Evolutionary conservation across 306 rosid species (phyloP).

Genomic region (Gleditsia sinensis): DNA sequence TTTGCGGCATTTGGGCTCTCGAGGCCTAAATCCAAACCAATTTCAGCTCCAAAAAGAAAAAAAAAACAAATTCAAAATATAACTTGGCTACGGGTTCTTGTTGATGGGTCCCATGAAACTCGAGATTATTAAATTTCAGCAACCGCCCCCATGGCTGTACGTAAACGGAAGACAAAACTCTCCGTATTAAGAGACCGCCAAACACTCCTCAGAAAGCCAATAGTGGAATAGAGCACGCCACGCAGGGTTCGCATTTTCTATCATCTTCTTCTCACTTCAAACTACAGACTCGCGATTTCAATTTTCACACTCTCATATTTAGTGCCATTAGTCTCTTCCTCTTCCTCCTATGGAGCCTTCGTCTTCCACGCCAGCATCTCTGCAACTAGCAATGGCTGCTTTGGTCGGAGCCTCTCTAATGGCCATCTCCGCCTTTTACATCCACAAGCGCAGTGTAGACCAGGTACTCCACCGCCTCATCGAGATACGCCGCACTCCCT

Average conservation of each 20-base stretch:
- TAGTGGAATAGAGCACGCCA: not conserved
- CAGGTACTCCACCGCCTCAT: slow-evolving; percentile 47
- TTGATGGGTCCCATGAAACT: too few relatives aligned
- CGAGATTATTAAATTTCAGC: too few relatives aligned
- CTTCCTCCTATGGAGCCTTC: not conserved
- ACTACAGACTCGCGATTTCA: not conserved
- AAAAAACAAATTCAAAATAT: too few relatives aligned
- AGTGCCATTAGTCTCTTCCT: not conserved
- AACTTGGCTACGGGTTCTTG: too few relatives aligned
- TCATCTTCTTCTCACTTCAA: not conserved
- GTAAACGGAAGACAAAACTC: not conserved
- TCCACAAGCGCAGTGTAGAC: slow-evolving; percentile 57
- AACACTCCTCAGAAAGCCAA: not conserved
- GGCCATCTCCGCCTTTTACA: slow-evolving; percentile 58
- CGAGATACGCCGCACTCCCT: slow-evolving; percentile 42
- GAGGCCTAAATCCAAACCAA: too few relatives aligned
- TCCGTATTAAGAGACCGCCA: not conserved
- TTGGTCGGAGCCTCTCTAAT: slow-evolving; percentile 48
- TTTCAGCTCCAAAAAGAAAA: too few relatives aligned
- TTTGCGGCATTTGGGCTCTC: too few relatives aligned
- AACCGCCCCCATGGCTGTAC: not conserved
- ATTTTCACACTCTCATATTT: not conserved
- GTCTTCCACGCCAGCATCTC: slow-evolving; percentile 26
- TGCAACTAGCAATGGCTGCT: slow-evolving; percentile 55
- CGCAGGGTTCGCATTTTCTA: not conserved